Evolutionary conservation across 1,139 yeast species (phyloP).

Genomic region (Kodamaea arcana): DNA sequence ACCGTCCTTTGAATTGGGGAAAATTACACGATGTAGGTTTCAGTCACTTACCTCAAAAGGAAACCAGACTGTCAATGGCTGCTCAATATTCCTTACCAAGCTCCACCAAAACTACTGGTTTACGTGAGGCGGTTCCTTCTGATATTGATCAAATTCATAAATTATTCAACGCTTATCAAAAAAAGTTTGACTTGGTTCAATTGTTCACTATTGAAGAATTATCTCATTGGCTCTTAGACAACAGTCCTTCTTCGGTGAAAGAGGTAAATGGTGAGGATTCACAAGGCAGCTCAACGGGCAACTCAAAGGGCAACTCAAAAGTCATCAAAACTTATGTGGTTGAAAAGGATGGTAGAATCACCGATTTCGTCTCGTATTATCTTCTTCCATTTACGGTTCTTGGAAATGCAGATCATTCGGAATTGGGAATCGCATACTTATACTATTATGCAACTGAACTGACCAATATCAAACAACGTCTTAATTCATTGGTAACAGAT

Average conservation of each 20-base stretch:
- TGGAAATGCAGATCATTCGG: conserved; percentile 59
- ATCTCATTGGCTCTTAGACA: conserved; percentile 67
- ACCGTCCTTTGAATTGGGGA: conserved; percentile 90
- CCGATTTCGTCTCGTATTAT: conserved; percentile 89
- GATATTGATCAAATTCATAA: conserved; percentile 66
- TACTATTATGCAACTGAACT: conserved; percentile 82
- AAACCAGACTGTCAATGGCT: conserved; percentile 77
- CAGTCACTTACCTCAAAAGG: conserved; percentile 69
- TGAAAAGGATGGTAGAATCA: conserved; percentile 61
- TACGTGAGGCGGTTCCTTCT: conserved; percentile 55
- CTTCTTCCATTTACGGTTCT: conserved; percentile 84
- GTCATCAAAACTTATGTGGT: conserved; percentile 81
- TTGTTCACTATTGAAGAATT: conserved; percentile 67
- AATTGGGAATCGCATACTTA: conserved; percentile 81
- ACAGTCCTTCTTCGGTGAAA: too few species aligned
- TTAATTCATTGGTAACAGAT: conserved; percentile 61
- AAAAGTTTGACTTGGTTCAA: conserved; percentile 71
- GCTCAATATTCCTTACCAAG: conserved; percentile 73
- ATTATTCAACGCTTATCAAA: conserved; percentile 59
- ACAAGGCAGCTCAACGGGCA: too few species aligned
- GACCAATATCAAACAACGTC: conserved; percentile 49
- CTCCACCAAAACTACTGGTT: conserved; percentile 51
- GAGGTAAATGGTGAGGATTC: too few species aligned
- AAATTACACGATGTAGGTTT: conserved; percentile 89
- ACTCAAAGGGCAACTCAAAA: conserved; percentile 22